Evolutionary conservation across 495 filamentous ascomycete species (phyloP), one percentile per base, ranked within the genome.

Genomic region (Penicillium longicatenatum): DNA sequence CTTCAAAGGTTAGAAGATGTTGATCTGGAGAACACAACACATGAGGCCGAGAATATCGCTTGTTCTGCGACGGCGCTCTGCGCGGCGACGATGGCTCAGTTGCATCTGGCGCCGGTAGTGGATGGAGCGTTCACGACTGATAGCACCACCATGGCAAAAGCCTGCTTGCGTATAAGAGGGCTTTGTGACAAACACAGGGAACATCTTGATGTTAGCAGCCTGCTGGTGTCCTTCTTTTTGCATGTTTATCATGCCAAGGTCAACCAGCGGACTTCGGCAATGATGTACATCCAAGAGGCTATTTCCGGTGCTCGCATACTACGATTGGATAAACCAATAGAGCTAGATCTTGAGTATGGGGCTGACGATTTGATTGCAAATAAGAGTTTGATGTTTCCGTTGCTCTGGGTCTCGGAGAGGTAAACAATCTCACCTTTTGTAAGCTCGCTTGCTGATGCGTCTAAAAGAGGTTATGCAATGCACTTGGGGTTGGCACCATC

Each of bases 161-260:
- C 60, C 10, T 73, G 68, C 43, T 54, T 73, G 8, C 52, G 50
- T n/a, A 55, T 70, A 10, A 58, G 68, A 9, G 52, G 52, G 9
- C 47, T 54, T 21, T 61, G 41, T 29, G 12, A 48, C 1, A 43
- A 39, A 2, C 46, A 60, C 20, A 29, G 59, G 14, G 59, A 64
- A 20, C 29, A 62, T 51, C 52, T 61, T 12, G 56, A 70, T 47
- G 10, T 64, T 3, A 58, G 55, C 24, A 60, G 60, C 19, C 48
- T 70, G 5, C 54, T 73, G n/a, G 58, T 59, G 9, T 70, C 69
- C 1, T 71, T 73, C 45, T 71, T 73, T 39, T 57, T 73, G 52
- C 70, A 71, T 61, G 70, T 73, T 12, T 71, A 71, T 33, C 60
- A 73, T 59, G 69, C 70, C 12, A 73, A 73, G 58, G 57, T 63